phyloP scores from a whole-genome alignment of 441 rosid genomes.

The Arabidopsis hybrid region DNA sequence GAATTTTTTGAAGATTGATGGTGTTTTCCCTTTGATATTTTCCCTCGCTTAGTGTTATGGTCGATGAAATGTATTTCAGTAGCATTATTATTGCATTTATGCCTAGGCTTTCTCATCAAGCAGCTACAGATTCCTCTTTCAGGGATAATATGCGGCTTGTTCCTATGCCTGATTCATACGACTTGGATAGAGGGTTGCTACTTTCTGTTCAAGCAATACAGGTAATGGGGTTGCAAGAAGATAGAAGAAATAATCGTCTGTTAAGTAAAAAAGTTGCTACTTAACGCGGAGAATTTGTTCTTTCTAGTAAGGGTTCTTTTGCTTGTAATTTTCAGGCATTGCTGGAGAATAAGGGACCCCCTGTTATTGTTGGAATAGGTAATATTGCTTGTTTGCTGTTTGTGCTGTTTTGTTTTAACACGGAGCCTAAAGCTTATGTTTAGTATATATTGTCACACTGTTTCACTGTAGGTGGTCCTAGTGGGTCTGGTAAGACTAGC shows the following conservation, averaged over 20 bases:
- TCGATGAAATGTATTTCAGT: conserved; percentile 30
- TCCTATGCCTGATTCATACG: conserved; percentile 98
- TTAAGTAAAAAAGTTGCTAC: conserved; percentile 16
- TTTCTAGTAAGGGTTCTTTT: conserved; percentile 27
- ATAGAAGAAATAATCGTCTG: conserved; percentile 28
- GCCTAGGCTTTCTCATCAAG: conserved; percentile 89
- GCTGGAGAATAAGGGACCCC: conserved; percentile 89
- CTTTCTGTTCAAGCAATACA: conserved; percentile 99
- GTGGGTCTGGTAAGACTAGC: conserved; percentile 99
- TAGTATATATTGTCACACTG: conserved; percentile 24
- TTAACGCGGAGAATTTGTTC: neutral
- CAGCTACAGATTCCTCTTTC: conserved; percentile 98
- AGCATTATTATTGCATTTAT: conserved; percentile 40
- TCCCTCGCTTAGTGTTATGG: conserved; percentile 26
- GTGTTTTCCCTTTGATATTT: conserved; percentile 16
- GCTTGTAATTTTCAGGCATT: conserved; percentile 67
- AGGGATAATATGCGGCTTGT: conserved; percentile 90
- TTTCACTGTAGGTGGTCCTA: conserved; percentile 91
- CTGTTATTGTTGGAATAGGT: conserved; percentile 98
- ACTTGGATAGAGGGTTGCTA: conserved; percentile 96
- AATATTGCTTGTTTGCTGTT: conserved; percentile 40
- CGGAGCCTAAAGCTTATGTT: conserved; percentile 5
- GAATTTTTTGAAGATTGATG: conserved; percentile 34
- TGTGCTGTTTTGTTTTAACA: neutral
- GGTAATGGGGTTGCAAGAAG: conserved; percentile 54